phyloP scores from a whole-genome alignment of 352 stramenopile genomes.

The Globisporangium canariense region DNA sequence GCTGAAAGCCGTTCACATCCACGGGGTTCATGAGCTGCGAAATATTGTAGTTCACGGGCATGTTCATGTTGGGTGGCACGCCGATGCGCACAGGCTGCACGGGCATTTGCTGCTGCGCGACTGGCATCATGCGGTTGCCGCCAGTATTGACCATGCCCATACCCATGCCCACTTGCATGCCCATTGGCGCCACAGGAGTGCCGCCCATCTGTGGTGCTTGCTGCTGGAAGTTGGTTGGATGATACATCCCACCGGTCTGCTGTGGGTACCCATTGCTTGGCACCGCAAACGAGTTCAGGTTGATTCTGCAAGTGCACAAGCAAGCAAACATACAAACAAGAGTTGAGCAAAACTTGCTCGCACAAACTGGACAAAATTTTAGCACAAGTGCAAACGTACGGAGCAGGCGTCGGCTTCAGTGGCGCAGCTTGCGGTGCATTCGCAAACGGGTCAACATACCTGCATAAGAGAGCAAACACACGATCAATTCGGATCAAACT shows the following conservation, averaged over 20 bases:
- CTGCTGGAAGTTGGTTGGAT: conserved; percentile 27
- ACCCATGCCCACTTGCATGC: conserved; percentile 21
- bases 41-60: conserved; percentile 75
- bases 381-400: conserved; percentile 18
- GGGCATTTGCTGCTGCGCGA: conserved; percentile 1
- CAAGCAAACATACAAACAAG: neutral
- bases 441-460: conserved; percentile 67
- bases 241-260: conserved; percentile 20
- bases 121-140: conserved; percentile 3
- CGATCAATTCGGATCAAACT: neutral
- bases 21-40: conserved; percentile 81
- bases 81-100: neutral
- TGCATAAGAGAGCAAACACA: conserved; percentile 6
- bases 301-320: conserved; percentile 26
- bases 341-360: neutral
- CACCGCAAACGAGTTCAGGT: conserved; percentile 45
- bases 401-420: conserved; percentile 32
- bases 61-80: conserved; percentile 5
- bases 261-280: conserved; percentile 25
- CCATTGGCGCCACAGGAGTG: conserved; percentile 4
- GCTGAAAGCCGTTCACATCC: conserved; percentile 43
- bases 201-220: conserved; percentile 19
- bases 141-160: conserved; percentile 8
- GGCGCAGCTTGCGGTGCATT: conserved; percentile 35
- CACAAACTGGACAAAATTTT: neutral